A percentile compares a stretch with the other conserved stretches of the same genome.
Conservation (phyloP, 2,329 filamentous ascomycete species). For the Fonsecaea pugnacius region DNA sequence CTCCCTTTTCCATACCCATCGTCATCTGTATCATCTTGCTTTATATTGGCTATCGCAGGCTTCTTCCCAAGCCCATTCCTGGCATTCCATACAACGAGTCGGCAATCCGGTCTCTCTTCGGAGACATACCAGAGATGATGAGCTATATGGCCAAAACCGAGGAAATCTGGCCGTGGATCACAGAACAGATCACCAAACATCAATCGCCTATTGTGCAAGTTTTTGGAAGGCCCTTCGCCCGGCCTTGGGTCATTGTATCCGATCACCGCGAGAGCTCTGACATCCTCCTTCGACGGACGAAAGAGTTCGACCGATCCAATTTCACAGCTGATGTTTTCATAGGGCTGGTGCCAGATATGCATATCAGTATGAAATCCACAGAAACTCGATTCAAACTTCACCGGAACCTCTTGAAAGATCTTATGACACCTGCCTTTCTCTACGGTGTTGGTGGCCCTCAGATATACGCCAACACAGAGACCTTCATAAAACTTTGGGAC, state of each 20-base stretch:
- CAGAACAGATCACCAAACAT: conserved; percentile 36
- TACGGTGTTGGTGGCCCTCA: conserved; percentile 39
- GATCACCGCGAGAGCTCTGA: conserved; percentile 36
- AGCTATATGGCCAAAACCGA: conserved; percentile 12
- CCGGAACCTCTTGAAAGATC: conserved; percentile 17
- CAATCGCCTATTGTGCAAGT: conserved; percentile 53
- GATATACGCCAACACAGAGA: conserved; percentile 36
- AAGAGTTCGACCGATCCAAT: conserved; percentile 32
- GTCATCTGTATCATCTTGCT: conserved; percentile 3
- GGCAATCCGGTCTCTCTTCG: conserved; percentile 10
- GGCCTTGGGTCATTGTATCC: conserved; percentile 51
- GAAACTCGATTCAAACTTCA: conserved; percentile 16
- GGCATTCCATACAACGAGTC: conserved; percentile 25
- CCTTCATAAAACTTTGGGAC: conserved; percentile 42
- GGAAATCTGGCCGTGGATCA: conserved; percentile 15
- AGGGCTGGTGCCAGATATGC: conserved; percentile 7
- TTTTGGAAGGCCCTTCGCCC: conserved; percentile 51
- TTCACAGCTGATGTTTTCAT: conserved; percentile 16
- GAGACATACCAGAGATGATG: conserved; percentile 21
- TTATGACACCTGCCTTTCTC: conserved; percentile 37
- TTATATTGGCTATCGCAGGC: conserved; percentile 10
- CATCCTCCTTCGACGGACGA: conserved; percentile 28
- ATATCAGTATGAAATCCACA: conserved; percentile 11
- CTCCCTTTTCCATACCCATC: not conserved
- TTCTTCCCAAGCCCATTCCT: conserved; percentile 20